Evolutionary conservation across 1,139 yeast genomes (phyloP).

Genomic region (Yamadazyma atmosphaerica): DNA sequence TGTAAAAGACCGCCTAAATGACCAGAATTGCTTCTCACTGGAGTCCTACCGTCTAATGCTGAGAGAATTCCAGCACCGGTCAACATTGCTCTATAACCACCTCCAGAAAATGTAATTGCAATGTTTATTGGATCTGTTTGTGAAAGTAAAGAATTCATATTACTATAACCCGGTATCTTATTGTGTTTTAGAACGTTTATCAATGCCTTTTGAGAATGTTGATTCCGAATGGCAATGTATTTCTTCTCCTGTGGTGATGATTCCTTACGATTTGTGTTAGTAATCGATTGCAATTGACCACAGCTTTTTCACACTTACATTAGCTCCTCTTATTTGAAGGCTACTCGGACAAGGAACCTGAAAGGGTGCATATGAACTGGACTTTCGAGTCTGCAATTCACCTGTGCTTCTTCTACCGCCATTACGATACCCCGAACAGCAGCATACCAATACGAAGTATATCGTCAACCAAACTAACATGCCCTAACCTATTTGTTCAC

Average conservation of each 20-base stretch:
- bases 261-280: slow-evolving; percentile 16
- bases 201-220: slow-evolving; percentile 31
- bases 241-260: slow-evolving; percentile 31
- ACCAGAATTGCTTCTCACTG: slow-evolving; percentile 22
- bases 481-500: no score
- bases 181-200: slow-evolving; percentile 33
- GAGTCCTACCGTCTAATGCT: slow-evolving; percentile 51
- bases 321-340: slow-evolving; percentile 37
- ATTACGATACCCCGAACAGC: no score
- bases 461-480: no score
- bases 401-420: no score
- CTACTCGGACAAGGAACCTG: slow-evolving; percentile 35
- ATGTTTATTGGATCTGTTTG: slow-evolving; percentile 33
- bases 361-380: neutral
- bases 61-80: slow-evolving; percentile 62
- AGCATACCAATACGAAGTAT: no score
- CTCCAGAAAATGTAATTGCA: slow-evolving; percentile 69
- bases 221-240: slow-evolving; percentile 37
- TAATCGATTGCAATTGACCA: no score
- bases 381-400: no score
- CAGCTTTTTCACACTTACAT: slow-evolving; percentile 31
- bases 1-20: slow-evolving; percentile 68
- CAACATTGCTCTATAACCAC: slow-evolving; percentile 70
- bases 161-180: slow-evolving; percentile 39
- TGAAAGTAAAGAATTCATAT: slow-evolving; percentile 17